phyloP scores from a whole-genome alignment of 1,284 basidiomycete genomes.

The Mycena sp. region DNA sequence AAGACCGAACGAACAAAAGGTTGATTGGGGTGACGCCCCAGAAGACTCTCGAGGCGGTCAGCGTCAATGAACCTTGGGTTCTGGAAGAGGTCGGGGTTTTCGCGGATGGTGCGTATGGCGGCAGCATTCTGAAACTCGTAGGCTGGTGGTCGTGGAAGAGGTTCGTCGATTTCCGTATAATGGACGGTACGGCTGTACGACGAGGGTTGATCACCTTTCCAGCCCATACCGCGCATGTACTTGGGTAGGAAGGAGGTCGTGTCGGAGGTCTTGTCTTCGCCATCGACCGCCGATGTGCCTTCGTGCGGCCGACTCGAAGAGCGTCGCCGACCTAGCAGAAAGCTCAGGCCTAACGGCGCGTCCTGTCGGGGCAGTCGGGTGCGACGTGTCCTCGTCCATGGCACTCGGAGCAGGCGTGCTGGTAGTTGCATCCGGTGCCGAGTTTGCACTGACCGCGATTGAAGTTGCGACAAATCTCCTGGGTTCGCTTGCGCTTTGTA shows the following conservation, averaged over 20 bases:
- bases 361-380: conserved; percentile 3
- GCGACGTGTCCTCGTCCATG: not conserved
- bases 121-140: conserved; percentile 30
- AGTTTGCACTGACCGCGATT: not conserved
- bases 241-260: not conserved
- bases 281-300: not conserved
- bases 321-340: conserved; percentile 1
- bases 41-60: conserved; percentile 35
- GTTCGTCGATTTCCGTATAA: conserved; percentile 14
- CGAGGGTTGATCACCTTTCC: not conserved
- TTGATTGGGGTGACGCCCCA: conserved; percentile 42
- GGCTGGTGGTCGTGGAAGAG: conserved; percentile 30
- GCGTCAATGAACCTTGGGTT: conserved; percentile 31
- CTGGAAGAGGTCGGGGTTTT: conserved; percentile 42
- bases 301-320: not conserved
- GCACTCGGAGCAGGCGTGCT: conserved; percentile 6
- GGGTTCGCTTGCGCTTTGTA: not conserved
- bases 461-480: conserved; percentile 13
- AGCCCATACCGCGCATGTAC: conserved; percentile 13
- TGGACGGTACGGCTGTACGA: not conserved
- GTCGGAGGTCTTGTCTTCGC: not conserved
- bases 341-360: conserved; percentile 2
- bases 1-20: conserved; percentile 41
- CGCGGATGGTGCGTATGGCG: conserved; percentile 13
- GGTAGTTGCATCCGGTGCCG: conserved; percentile 2